These are phyloP conservation scores for Dactylellina haptotyla DNA, from an alignment of 2,329 filamentous ascomycete genomes.

Conservation along the genomic window DNA sequence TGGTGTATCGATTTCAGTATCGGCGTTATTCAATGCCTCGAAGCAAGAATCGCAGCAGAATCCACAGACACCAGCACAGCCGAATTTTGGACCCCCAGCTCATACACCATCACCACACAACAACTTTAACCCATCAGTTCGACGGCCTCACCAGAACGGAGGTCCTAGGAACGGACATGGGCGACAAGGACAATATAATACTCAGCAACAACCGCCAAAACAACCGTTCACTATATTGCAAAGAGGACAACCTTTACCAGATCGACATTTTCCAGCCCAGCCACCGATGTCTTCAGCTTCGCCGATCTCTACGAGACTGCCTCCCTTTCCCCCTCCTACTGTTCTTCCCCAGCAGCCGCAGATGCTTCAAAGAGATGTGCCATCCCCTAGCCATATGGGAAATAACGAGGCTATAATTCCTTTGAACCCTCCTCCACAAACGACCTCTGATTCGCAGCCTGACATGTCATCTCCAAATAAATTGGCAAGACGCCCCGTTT, in stretches of 20 bases:
- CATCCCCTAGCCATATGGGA: neutral
- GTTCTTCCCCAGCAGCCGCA: constrained; percentile 16
- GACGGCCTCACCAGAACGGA: constrained; percentile 12
- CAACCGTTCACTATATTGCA: constrained; percentile 42
- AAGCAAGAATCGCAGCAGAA: constrained; percentile 37
- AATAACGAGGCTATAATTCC: constrained; percentile 6
- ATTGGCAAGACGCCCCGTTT: constrained; percentile 42
- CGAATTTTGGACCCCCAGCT: constrained; percentile 14
- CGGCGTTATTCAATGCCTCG: constrained; percentile 34
- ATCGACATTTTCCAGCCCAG: neutral
- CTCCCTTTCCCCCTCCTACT: neutral
- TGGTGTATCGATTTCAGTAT: constrained; percentile 34
- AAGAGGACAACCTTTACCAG: constrained; percentile 45
- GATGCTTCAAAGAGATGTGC: neutral
- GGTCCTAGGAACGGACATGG: constrained; percentile 20
- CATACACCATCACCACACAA: constrained; percentile 28
- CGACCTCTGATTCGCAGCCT: constrained; percentile 10
- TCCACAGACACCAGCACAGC: constrained; percentile 18
- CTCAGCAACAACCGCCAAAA: constrained; percentile 25
- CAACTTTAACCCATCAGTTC: constrained; percentile 52
- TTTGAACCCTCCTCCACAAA: constrained; percentile 4
- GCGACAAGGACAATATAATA: constrained; percentile 27
- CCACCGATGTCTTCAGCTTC: constrained; percentile 3
- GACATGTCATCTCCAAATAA: constrained; percentile 39
- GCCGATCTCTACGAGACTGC: neutral